phyloP scores from a whole-genome alignment of 2,329 filamentous ascomycete genomes.

The Grosmannia huntii region DNA sequence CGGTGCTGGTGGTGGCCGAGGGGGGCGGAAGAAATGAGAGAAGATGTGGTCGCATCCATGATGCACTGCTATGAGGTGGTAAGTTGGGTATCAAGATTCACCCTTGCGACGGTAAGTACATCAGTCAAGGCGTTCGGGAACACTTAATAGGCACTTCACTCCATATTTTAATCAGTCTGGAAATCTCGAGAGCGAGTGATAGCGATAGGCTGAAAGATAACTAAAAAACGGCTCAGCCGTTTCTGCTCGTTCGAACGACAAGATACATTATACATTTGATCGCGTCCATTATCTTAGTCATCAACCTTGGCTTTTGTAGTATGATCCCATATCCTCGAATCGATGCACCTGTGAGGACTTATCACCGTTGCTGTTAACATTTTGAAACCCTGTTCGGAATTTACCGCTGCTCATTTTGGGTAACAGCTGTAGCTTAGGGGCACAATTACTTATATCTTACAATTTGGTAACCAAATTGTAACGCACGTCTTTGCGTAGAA shows the following conservation, averaged over 20 bases:
- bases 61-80: neutral
- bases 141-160: neutral
- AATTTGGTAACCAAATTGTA: no score
- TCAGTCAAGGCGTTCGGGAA: neutral
- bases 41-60: neutral
- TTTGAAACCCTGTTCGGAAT: no score
- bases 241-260: no score
- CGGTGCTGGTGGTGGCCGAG: conserved; percentile 6
- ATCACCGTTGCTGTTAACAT: no score
- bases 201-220: neutral
- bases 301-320: no score
- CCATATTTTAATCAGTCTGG: neutral
- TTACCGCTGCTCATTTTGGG: no score
- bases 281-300: no score
- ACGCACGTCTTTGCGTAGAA: neutral
- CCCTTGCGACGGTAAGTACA: neutral
- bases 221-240: neutral
- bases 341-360: no score
- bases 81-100: neutral
- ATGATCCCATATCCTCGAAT: no score
- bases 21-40: conserved; percentile 9
- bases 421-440: no score
- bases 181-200: neutral
- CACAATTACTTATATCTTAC: no score
- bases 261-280: no score